Evolutionary conservation across 2,329 filamentous ascomycete species (phyloP), one percentile per base, ranked within the genome.

Genomic region (Botrytis paeoniae): DNA sequence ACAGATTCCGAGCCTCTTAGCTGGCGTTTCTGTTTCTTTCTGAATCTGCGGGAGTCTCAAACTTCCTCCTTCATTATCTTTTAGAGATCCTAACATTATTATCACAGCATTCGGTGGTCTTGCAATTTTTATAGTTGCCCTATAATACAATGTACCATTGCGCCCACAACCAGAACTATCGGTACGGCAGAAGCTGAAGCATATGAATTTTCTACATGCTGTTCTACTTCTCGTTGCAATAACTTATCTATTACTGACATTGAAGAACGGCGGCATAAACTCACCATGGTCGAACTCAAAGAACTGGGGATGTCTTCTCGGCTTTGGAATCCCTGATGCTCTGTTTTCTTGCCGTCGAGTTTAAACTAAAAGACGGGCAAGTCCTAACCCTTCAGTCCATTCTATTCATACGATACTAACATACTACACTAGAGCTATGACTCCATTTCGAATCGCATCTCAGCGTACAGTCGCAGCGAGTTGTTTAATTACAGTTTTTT

Each of bases 181-280:
- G 8, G 3, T 68, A 2, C 4, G 29, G 14, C 82, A 85, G 75
- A 85, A 85, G 79, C 62, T 85, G 32, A 78, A 81, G 0, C 83
- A 85, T 75, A 82, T 86, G 78, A 85, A 86, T 72, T 80, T 83
- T 8, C 51, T 83, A 8, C 85, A 84, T 2, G 81, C 82, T 22
- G 74, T 81, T n/a, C 74, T 85, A 86, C 73, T 82, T 83, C 76
- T 84, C 83, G 76, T 83, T 37, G 73, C 75, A 20, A 12, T 77
- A 80, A 29, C 83, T 22, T 82, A 80, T 66, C 77, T 85, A 2
- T 83, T 76, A 14, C 69, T 75, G 20, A 74, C 74, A 20, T 35
- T 75, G 7, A 70, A 83, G 57, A 73, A 73, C 66, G 82, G 82
- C 81, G 85, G 85, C 71, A 87, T 87, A 72, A 80, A 80, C 6